Base-by-base conservation (phyloP, 768 basidiomycete species). In the Coprinopsis sp. region DNA sequence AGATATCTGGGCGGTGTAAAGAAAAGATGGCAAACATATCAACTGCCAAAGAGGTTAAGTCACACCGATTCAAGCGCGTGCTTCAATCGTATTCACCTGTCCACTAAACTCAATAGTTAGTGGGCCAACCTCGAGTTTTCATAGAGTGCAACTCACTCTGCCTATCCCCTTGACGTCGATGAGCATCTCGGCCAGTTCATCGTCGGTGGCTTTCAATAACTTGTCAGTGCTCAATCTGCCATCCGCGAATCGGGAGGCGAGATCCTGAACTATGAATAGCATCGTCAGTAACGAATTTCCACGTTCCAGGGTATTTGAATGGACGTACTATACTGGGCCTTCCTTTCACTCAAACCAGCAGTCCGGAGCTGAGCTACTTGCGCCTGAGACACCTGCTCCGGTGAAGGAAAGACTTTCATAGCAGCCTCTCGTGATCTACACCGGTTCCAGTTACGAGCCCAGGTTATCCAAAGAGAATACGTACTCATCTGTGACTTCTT, bases 21-120 rank as follows among this genome's bases (percentile, higher is more conserved):
- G 88, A 85, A 64, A 94, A 95, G 34, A 96, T 89, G 12, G 87
- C 77, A 58, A 94, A 94, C 92, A 94, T 94, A 56, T 92, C 84
- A n/a, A 91, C 89, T 76, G 65, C 46, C n/a, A n/a, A 44, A 7
- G 18, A 43, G 41, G 33, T 41, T 41, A 33, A 44, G 47, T 34
- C 37, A 53, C 39, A 37, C 36, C 24, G 31, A 31, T n/a, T 38
- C 29, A 22, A 22, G 34, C 19, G 7, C 6, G 19, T 19, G 16
- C n/a, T 16, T 25, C 12, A 11, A n/a, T 14, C 39, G 6, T 55
- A 48, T 63, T 47, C 61, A 80, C 81, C 80, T 37, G 84, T 84
- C 81, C 77, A 84, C 81, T 79, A 50, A 19, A 49, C 27, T 40
- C 11, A 28, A 22, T 24, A 25, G 16, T 46, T 27, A 51, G 16